Evolutionary conservation across 768 basidiomycete genomes (phyloP).

Genomic region (Naganishia friedmannii): DNA sequence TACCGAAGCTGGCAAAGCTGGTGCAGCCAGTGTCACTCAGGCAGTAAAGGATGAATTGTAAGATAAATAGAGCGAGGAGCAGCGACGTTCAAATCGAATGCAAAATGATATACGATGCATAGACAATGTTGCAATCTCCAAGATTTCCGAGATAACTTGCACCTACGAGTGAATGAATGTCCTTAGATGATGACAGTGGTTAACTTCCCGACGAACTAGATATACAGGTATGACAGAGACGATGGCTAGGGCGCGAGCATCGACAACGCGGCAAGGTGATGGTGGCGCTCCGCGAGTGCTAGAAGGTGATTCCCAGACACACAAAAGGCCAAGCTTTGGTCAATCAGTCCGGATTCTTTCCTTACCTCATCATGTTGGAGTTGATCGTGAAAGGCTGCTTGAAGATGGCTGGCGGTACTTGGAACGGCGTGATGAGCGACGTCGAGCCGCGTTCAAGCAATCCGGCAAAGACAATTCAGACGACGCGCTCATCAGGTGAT

Average conservation of each 20-base stretch:
- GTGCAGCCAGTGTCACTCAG: slow-evolving; percentile 2
- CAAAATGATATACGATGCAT: slow-evolving; percentile 1
- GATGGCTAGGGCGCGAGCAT: too few species aligned
- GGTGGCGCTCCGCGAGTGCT: background rate
- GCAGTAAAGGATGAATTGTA: slow-evolving; percentile 21
- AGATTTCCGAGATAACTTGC: background rate
- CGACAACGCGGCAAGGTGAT: too few species aligned
- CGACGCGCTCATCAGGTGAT: slow-evolving; percentile 5
- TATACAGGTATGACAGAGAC: background rate
- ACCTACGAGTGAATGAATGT: background rate
- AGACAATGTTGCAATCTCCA: background rate
- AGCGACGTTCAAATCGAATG: background rate
- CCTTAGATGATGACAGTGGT: background rate
- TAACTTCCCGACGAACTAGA: background rate
- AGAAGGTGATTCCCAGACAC: background rate
- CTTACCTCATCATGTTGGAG: background rate
- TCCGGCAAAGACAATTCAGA: slow-evolving; percentile 12
- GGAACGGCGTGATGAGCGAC: background rate
- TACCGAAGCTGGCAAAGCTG: slow-evolving; percentile 8
- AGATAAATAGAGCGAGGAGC: background rate
- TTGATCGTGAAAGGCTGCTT: background rate
- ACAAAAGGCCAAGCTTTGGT: background rate
- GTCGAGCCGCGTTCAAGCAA: slow-evolving; percentile 7
- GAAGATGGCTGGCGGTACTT: slow-evolving; percentile 9
- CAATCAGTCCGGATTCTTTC: background rate